Base-by-base conservation (phyloP, 1,284 basidiomycete genomes). In the Pseudozyma thailandica region DNA sequence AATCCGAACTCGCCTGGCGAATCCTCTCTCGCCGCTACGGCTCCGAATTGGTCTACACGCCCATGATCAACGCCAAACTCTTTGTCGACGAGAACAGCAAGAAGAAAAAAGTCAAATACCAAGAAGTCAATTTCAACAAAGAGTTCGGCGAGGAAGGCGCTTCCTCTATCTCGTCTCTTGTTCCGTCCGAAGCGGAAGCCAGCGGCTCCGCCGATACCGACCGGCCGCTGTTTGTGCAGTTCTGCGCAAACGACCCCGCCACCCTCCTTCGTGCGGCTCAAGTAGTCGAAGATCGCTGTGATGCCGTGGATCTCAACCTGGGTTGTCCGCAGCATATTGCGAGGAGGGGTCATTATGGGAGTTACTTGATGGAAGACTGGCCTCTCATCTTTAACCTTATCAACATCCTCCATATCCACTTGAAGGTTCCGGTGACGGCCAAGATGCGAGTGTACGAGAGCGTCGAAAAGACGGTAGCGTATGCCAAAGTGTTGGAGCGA, bases 51-150 rank as follows among this genome's bases (percentile, higher is more conserved):
- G 88, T 89, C 10, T 98, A 97, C 82, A 94, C 94, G 1, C 95
- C 95, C 6, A 98, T 98, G 95, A 97, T 98, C 80, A 93, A 96
- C 76, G 92, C 94, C 50, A 92, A 91, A 87, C 89, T 93, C 82
- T 97, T 91, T 73, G 85, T 86, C 45, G 70, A 63, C 51, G 69
- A 61, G 39, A 38, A 23, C 31, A 51, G 30, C 59, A 73, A 57
- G 35, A 77, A 70, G 62, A 72, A 50, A 31, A 74, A 68, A 47
- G 51, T 49, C 45, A 64, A 70, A 20, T 69, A 72, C 26, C 50
- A 68, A 27, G 65, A 71, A 25, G 57, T 59, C 30, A 63, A 64
- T 37, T 80, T 80, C 44, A 75, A 77, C 55, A 51, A 63, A 35
- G 50, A 60, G 10, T 44, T 49, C 15, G 58, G 57, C 30, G 79